A percentile compares a stretch with the other conserved stretches of the same genome.
Evolutionary conservation across 306 rosid genomes (phyloP).

Genomic region (Acacia melanoxylon): DNA sequence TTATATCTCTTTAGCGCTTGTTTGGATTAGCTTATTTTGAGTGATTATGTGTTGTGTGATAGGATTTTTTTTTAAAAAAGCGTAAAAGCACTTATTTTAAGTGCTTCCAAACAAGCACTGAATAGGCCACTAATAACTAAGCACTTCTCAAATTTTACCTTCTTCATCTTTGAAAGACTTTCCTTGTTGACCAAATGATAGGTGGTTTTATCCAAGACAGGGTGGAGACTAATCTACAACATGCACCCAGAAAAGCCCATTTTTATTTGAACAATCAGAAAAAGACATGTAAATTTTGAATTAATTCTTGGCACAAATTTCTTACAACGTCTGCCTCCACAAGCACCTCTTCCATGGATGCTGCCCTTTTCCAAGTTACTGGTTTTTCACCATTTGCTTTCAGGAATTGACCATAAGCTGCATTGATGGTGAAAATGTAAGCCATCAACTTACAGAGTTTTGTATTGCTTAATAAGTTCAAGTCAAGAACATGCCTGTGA

Average conservation of each 20-base stretch:
- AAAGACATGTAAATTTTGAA: not conserved
- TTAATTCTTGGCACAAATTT: not conserved
- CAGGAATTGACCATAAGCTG: constrained; percentile 86
- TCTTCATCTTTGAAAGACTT: constrained; percentile 82
- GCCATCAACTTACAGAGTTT: not conserved
- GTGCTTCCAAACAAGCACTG: too few species aligned
- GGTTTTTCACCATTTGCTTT: constrained; percentile 87
- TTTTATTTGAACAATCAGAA: constrained; percentile 13
- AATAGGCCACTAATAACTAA: not conserved
- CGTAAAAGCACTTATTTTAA: too few species aligned
- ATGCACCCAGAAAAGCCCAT: constrained; percentile 25
- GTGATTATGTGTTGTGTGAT: too few species aligned
- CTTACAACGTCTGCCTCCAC: constrained; percentile 88
- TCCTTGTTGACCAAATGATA: constrained; percentile 96
- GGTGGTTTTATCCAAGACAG: constrained; percentile 89
- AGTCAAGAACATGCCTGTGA: constrained; percentile 70
- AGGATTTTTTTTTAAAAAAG: too few species aligned
- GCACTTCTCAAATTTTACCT: constrained; percentile 45
- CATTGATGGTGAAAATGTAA: constrained; percentile 15
- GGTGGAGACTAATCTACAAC: constrained; percentile 95
- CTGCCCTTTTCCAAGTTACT: constrained; percentile 94
- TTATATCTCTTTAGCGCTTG: not conserved
- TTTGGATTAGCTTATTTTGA: too few species aligned
- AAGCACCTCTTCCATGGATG: constrained; percentile 94
- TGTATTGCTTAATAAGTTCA: not conserved